These are phyloP conservation scores for Leptomonas pyrrhocoris DNA, from an alignment of 208 protist species.

Conservation along the genomic window DNA sequence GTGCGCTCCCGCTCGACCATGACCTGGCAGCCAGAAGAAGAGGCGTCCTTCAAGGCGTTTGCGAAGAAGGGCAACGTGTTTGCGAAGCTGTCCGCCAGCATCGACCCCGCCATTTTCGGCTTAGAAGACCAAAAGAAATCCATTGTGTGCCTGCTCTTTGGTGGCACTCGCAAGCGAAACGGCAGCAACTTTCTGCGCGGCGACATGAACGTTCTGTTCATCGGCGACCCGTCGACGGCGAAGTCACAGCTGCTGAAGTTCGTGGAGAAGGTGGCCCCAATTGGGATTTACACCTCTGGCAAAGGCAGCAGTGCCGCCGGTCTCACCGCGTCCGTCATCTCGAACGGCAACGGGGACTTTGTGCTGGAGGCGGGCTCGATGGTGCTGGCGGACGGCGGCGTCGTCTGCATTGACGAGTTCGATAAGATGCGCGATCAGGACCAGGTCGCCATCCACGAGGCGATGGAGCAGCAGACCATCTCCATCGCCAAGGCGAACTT, in stretches of 20 bases:
- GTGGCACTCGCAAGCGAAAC: constrained; percentile 96
- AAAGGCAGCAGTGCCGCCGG: constrained; percentile 98
- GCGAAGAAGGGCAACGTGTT: constrained; percentile 91
- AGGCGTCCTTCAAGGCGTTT: constrained; percentile 90
- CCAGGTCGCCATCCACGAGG: constrained; percentile 99
- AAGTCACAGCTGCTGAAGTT: constrained; percentile 99
- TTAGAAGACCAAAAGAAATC: constrained; percentile 97
- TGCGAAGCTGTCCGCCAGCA: constrained; percentile 91
- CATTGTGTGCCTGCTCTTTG: constrained; percentile 98
- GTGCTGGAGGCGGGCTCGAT: constrained; percentile 99
- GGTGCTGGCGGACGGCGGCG: constrained; percentile 99
- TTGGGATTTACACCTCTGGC: constrained; percentile 99
- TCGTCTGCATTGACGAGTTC: constrained; percentile 99
- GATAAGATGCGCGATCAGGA: constrained; percentile 99
- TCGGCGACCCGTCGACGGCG: constrained; percentile 99
- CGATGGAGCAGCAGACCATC: constrained; percentile 99
- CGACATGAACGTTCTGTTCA: constrained; percentile 99
- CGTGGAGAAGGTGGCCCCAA: constrained; percentile 95
- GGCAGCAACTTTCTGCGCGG: constrained; percentile 97
- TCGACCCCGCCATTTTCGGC: constrained; percentile 99
- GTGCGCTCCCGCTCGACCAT: constrained; percentile 76
- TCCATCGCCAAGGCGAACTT: constrained; percentile 99
- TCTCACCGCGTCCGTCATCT: constrained; percentile 97
- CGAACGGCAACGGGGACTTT: constrained; percentile 95
- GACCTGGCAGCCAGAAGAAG: constrained; percentile 89